Evolutionary conservation across 2,329 filamentous ascomycete species (phyloP), one percentile per base, ranked within the genome.

Genomic region (Myriosclerotinia scirpicola): DNA sequence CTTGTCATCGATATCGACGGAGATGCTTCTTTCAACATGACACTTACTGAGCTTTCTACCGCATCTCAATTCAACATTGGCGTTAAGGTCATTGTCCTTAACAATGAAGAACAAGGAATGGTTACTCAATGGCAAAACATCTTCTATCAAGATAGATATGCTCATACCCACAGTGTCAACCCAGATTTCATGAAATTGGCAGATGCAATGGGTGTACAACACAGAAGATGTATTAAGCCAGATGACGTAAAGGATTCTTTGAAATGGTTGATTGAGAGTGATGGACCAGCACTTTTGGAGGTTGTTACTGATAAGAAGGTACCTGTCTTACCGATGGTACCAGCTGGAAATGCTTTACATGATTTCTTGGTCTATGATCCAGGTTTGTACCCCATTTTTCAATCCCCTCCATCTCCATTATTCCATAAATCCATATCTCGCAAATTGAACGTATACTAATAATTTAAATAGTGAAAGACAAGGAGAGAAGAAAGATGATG

Each of bases 21-120:
- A 69, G 95, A 98, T 78, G 95, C 94, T n/a, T 97, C 93, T 4
- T 98, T 99, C 83, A 92, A 92, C 84, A 98, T 99, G 95, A 98
- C 95, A 7, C 84, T 97, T 68, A 97, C 94, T 1, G 95, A 99
- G 81, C 87, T 99, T 64, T 91, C 90, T 55, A 97, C 94, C 1
- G 93, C 93, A 53, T 87, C 91, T 11, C 93, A 99, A 80, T 98
- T 98, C 83, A 91, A 95, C 81, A 97, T 98, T 78, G 93, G 91
- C 71, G 89, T 96, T 79, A 98, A 98, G 85, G 85, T 98, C 68
- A 92, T 98, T 73, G 84, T 98, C 36, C 80, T 99, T 66, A 98
- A 98, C 84, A 99, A 97, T 79, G 93, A 96, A 79, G 93, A 98
- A 80, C 94, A 97, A 81, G 94, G 94, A 64, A 98, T 98, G 94